These are phyloP conservation scores for Penicillium sp. DNA, from an alignment of 2,329 filamentous ascomycete genomes.

Conservation along the genomic window DNA sequence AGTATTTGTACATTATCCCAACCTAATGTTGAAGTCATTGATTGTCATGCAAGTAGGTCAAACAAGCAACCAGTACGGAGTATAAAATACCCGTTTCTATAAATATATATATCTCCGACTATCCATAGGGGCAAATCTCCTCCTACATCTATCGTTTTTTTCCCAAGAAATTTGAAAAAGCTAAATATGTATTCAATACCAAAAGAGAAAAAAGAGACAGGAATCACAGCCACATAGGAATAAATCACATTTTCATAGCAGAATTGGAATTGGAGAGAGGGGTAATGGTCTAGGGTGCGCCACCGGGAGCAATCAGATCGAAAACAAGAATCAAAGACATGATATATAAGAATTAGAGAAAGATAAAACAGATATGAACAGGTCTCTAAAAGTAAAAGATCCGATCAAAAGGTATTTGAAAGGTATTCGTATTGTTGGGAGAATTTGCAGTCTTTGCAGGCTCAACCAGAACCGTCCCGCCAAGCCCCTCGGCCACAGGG, in stretches of 20 bases:
- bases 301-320: constrained; percentile 3
- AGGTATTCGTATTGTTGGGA: constrained; percentile 30
- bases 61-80: not conserved
- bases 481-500: constrained; percentile 42
- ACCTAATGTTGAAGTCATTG: not conserved
- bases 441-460: constrained; percentile 18
- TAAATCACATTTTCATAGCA: not conserved
- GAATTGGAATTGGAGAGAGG: constrained; percentile 4
- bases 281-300: constrained; percentile 1
- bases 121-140: not conserved
- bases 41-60: not conserved
- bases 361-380: not conserved
- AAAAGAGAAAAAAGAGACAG: not conserved
- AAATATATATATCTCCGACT: not conserved
- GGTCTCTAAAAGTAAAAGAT: not conserved
- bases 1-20: not conserved
- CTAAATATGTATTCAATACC: not conserved
- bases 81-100: not conserved
- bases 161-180: not conserved
- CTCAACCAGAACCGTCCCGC: constrained; percentile 32
- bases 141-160: not conserved
- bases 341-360: not conserved
- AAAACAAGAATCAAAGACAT: not conserved
- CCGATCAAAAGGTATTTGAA: not conserved
- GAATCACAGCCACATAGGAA: not conserved